Percentiles rank a stretch among this genome's conserved stretches.
These are phyloP conservation scores for Corylus americana DNA, from an alignment of 306 rosid species.

Conservation along the genomic window DNA sequence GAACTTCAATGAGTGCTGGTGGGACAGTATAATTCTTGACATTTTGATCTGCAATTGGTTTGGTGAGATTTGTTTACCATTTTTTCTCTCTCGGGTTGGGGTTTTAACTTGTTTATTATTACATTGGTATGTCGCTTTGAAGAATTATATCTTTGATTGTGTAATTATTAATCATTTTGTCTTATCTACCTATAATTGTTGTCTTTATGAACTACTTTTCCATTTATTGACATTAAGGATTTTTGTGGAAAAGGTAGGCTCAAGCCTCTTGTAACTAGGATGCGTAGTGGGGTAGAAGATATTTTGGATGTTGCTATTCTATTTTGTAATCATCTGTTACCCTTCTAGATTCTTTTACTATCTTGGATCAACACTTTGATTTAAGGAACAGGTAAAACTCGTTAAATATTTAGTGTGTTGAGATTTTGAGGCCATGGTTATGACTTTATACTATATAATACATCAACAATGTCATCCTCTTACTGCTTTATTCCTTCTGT, in stretches of 20 bases:
- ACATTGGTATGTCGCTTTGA: not conserved
- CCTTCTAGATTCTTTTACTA: not conserved
- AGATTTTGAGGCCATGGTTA: not conserved
- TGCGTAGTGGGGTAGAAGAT: not conserved
- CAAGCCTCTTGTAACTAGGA: slow-evolving; percentile 3
- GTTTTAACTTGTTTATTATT: slow-evolving; percentile 10
- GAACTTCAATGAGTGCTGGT: slow-evolving; percentile 99
- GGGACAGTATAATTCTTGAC: slow-evolving; percentile 98
- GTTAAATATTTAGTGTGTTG: not conserved
- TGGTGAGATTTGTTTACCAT: slow-evolving; percentile 56
- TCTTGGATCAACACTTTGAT: not conserved
- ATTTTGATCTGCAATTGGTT: slow-evolving; percentile 98
- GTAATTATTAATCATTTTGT: not conserved
- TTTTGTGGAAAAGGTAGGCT: not conserved
- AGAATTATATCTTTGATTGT: not conserved
- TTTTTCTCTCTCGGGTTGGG: slow-evolving; percentile 2
- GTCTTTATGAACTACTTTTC: not conserved
- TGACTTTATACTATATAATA: not conserved
- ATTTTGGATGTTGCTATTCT: not conserved
- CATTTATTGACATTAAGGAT: not conserved
- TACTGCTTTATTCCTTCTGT: not conserved
- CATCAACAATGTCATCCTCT: not conserved
- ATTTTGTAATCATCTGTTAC: not conserved
- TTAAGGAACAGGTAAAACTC: slow-evolving; percentile 2
- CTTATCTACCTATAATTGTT: not conserved